Base-by-base conservation (phyloP, 208 protist genomes). In the Angomonas deanei region DNA sequence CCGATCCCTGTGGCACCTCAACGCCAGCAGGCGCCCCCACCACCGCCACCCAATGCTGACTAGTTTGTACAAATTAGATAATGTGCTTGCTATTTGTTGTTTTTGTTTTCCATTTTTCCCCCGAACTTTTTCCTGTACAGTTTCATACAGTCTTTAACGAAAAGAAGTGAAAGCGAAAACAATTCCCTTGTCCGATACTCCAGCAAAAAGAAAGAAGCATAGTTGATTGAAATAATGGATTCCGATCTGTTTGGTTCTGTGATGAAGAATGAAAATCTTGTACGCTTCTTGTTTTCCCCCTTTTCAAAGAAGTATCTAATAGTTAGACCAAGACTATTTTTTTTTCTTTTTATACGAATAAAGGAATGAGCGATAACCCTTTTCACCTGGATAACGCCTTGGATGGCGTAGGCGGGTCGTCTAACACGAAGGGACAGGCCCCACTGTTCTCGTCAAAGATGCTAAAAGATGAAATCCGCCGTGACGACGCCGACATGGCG, bases 401-500 rank as follows among this genome's bases (percentile, higher is more conserved):
- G n/a, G n/a, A n/a, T n/a, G n/a, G n/a, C n/a, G n/a, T n/a, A n/a
- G n/a, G n/a, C n/a, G n/a, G n/a, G n/a, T n/a, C n/a, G n/a, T n/a
- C n/a, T n/a, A 50, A 23, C 19, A 50, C 13, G 23, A 50, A 19
- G 17, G 42, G 42, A 3, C 13, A 50, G 42, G 42, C 13, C 8
- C 19, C 42, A 10, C 42, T 23, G 0, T 66, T 61, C 38, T 68
- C 72, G 21, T 72, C 74, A 1, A 87, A 81, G 57, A 72, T 70
- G 6, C 60, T 91, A 31, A 74, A 73, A 1, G 77, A 84, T 11
- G 76, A 89, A 36, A 78, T 94, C 15, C 78, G 84, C 13, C 56
- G 57, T 2, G 87, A 76, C 27, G 87, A 94, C 50, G 78, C 76
- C 3, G 65, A 47, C 10, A 94, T 94, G 87, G 73, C 74, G 15